Evolutionary conservation across 768 basidiomycete species (phyloP).

Genomic region (Tulasnella sp.): DNA sequence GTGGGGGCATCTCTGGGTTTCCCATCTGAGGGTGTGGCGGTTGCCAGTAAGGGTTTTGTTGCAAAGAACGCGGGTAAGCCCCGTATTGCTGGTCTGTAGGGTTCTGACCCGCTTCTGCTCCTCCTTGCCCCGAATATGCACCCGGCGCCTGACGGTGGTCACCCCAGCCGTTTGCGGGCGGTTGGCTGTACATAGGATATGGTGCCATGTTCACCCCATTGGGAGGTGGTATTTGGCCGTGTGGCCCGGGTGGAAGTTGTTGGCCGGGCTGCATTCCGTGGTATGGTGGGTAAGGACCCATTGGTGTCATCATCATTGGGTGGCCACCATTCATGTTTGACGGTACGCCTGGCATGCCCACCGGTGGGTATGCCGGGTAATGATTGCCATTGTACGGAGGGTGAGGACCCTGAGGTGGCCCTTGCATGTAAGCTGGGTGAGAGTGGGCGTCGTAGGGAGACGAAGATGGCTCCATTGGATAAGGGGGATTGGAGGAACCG

Average conservation of each 20-base stretch:
- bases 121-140: constrained; percentile 2
- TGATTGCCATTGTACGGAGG: constrained; percentile 7
- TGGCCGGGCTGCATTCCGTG: neutral
- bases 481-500: neutral
- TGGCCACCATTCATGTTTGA: neutral
- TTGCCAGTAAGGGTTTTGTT: constrained; percentile 33
- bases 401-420: neutral
- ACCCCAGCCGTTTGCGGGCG: constrained; percentile 31
- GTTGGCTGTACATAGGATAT: constrained; percentile 36
- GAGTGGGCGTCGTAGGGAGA: neutral
- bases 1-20: constrained; percentile 29
- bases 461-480: neutral
- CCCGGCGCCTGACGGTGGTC: constrained; percentile 29
- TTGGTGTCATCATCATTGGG: neutral
- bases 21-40: constrained; percentile 28
- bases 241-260: constrained; percentile 35
- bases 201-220: constrained; percentile 31
- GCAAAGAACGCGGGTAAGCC: constrained; percentile 1
- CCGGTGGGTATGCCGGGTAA: constrained; percentile 6
- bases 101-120: neutral
- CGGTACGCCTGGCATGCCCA: neutral
- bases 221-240: constrained; percentile 26
- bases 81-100: constrained; percentile 11
- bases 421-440: constrained; percentile 6
- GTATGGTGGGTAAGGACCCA: neutral